Evolutionary conservation across 106 monocot genomes (phyloP).

Genomic region (Platanthera zijinensis): DNA sequence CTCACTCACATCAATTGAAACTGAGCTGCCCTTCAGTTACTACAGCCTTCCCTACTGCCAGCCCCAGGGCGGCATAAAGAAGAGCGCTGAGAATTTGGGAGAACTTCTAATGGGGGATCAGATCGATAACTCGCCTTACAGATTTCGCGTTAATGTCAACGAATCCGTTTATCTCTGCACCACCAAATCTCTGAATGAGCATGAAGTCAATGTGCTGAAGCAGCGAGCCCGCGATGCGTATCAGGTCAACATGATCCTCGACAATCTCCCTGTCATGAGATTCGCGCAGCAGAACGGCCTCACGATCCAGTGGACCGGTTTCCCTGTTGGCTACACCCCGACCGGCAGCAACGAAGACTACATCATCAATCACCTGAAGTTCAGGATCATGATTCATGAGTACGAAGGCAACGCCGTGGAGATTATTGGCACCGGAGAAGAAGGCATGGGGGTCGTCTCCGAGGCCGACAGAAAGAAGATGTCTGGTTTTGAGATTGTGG

Average conservation of each 20-base stretch:
- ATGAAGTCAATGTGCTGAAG: constrained; percentile 7
- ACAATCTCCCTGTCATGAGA: constrained; percentile 7
- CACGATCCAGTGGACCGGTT: constrained; percentile 4
- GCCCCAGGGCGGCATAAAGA: constrained; percentile 12
- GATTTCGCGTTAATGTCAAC: constrained; percentile 21
- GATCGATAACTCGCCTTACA: constrained; percentile 23
- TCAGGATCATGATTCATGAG: constrained; percentile 7
- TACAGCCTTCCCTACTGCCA: constrained; percentile 22
- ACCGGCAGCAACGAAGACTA: neutral
- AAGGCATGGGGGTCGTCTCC: constrained; percentile 7
- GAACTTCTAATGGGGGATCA: constrained; percentile 26
- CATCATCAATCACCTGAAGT: constrained; percentile 7
- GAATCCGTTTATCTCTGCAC: constrained; percentile 29
- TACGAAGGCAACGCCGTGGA: neutral
- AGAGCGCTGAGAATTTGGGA: constrained; percentile 21
- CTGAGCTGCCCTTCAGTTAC: constrained; percentile 24
- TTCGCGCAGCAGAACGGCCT: neutral
- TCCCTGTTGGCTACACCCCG: constrained; percentile 2
- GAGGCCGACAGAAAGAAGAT: constrained; percentile 15
- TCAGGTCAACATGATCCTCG: constrained; percentile 12
- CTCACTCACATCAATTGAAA: constrained; percentile 25
- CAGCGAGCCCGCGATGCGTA: constrained; percentile 7
- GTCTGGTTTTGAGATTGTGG: constrained; percentile 24
- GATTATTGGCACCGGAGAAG: constrained; percentile 11
- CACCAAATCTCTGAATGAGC: constrained; percentile 12